Conservation (phyloP, 306 rosid genomes). For the Clitoria ternatea region DNA sequence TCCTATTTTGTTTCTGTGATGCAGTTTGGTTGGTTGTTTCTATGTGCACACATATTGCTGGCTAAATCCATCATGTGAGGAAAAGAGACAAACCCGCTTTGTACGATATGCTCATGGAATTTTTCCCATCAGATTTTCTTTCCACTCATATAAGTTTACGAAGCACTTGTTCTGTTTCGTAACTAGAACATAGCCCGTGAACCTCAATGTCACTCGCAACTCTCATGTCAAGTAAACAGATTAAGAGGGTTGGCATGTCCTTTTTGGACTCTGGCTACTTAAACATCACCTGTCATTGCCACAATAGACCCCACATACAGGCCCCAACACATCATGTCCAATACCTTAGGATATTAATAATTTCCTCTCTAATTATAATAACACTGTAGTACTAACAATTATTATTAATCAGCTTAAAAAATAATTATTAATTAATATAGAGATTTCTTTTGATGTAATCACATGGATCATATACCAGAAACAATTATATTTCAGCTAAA, state of each 20-base stretch:
- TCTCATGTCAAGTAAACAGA: conserved; percentile 42
- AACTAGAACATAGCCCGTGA: conserved; percentile 57
- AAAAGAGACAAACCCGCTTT: conserved; percentile 56
- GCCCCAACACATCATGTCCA: conserved; percentile 1
- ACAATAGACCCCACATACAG: conserved; percentile 16
- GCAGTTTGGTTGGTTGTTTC: conserved; percentile 39
- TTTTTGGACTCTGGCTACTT: conserved; percentile 26
- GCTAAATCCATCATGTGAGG: conserved; percentile 65
- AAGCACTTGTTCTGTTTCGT: conserved; percentile 32
- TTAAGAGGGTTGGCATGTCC: conserved; percentile 23
- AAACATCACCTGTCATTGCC: conserved; percentile 29
- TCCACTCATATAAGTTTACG: conserved; percentile 3
- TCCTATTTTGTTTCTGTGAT: conserved; percentile 27
- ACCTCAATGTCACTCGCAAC: conserved; percentile 43
- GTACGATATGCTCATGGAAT: conserved; percentile 38
- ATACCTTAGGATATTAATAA: conserved; percentile 19
- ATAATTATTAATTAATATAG: too few relatives aligned
- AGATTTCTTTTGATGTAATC: too few relatives aligned
- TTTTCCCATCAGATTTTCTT: conserved; percentile 19
- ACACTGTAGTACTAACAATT: too few relatives aligned
- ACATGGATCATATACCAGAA: too few relatives aligned
- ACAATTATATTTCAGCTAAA: too few relatives aligned
- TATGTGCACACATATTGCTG: conserved; percentile 29
- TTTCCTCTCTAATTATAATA: too few relatives aligned
- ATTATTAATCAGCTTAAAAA: too few relatives aligned